Evolutionary conservation across 371 early-diverging fungal species (phyloP), one percentile per base, ranked within the genome.

Genomic region (Catenaria anguillulae): DNA sequence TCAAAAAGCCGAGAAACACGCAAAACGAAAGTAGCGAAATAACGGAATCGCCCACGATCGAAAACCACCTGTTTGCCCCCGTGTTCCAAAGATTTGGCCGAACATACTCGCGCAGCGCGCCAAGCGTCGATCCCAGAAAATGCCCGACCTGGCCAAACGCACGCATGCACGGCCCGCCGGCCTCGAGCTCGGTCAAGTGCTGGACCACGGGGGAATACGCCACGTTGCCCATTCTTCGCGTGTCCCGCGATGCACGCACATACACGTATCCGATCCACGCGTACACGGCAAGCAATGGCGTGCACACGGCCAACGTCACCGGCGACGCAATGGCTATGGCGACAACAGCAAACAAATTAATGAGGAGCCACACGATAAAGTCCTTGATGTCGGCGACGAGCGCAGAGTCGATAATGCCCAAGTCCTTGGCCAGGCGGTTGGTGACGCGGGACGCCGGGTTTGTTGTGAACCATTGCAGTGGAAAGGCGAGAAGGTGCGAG

Each of bases 391-490:
- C 46, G 46, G 8, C n/a, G 5, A 24, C 46, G n/a, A 46, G n/a
- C n/a, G 17, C 46, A 8, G 8, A 6, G 24, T 77, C 78, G 29
- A 75, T 59, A 24, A 63, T 36, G 56, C 69, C 71, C 24, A 75
- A 65, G 64, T 79, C 80, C 64, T 72, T 73, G 33, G 71, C 68
- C 61, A 79, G 77, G 24, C 80, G 58, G 60, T 75, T 78, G 58
- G 77, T 36, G 37, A 79, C 70, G 40, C 80, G 66, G 10, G 77
- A 78, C 29, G 74, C 42, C 29, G 78, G 78, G n/a, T 74, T 79
- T 52, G 60, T 66, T 5, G 17, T 36, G 24, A 56, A 56, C 35
- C 34, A 56, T 10, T 8, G 10, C 4, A 56, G 17, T 0, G 56
- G 56, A 1, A 37, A 6, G 23, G 34, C 35, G 4, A 56, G 10